Conservation (phyloP, 169 alveolate species). For the Plasmodium cynomolgi region DNA sequence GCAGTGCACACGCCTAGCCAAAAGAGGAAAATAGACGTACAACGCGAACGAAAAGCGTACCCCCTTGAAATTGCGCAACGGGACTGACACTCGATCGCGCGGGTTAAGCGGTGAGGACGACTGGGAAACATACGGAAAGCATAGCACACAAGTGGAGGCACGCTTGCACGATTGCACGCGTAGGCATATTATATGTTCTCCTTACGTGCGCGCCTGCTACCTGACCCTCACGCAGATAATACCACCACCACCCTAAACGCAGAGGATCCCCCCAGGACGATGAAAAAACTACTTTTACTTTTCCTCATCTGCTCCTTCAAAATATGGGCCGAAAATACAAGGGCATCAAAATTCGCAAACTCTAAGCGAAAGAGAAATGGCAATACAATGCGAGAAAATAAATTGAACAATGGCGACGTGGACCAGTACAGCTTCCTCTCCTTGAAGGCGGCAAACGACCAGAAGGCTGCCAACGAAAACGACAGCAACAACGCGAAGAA, state of each 20-base stretch:
- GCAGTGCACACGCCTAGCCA: neutral
- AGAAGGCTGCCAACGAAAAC: conserved; percentile 7
- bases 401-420: neutral
- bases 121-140: neutral
- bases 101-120: neutral
- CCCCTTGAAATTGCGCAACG: neutral
- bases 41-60: neutral
- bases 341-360: conserved; percentile 9
- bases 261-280: neutral
- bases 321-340: conserved; percentile 32
- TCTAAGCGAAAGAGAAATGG: conserved; percentile 17
- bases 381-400: neutral
- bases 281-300: conserved; percentile 22
- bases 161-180: neutral
- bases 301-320: conserved; percentile 26
- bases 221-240: neutral
- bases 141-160: neutral
- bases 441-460: conserved; percentile 2
- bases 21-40: neutral
- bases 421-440: conserved; percentile 19
- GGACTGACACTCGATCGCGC: neutral
- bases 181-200: neutral
- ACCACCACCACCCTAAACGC: neutral
- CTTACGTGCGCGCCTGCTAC: neutral
- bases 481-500: neutral